phyloP scores from a whole-genome alignment of 1,284 basidiomycete species.

The Singerocomus inundabilis region DNA sequence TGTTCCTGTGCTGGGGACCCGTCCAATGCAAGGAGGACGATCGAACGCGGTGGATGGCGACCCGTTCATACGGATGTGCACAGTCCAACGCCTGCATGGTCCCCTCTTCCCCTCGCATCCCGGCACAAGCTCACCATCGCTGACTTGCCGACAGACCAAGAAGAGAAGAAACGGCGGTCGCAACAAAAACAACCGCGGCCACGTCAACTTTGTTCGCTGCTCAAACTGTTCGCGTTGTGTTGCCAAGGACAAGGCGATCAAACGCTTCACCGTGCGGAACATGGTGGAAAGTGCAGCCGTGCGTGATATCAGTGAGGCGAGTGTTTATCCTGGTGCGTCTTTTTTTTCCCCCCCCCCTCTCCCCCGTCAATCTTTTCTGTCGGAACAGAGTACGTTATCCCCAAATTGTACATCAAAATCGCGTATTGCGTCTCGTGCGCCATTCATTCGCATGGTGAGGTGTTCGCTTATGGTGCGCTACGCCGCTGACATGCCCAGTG shows the following conservation, averaged over 20 bases:
- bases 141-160: slow-evolving; percentile 70
- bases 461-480: not conserved
- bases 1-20: slow-evolving; percentile 2
- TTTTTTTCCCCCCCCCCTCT: not conserved
- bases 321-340: slow-evolving; percentile 84
- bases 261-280: slow-evolving; percentile 99
- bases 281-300: slow-evolving; percentile 99
- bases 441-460: slow-evolving; percentile 95
- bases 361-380: not conserved
- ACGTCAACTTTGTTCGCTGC: slow-evolving; percentile 93
- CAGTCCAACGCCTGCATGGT: too few species aligned
- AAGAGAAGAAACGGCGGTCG: slow-evolving; percentile 98
- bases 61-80: slow-evolving; percentile 14
- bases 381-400: slow-evolving; percentile 86
- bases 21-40: not conserved
- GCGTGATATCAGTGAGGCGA: slow-evolving; percentile 95
- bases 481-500: slow-evolving; percentile 45
- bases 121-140: too few species aligned
- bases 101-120: too few species aligned
- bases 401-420: slow-evolving; percentile 99
- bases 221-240: slow-evolving; percentile 97
- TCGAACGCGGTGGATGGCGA: slow-evolving; percentile 12
- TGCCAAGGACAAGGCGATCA: slow-evolving; percentile 99
- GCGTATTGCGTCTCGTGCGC: slow-evolving; percentile 99
- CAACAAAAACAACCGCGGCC: slow-evolving; percentile 98